Evolutionary conservation across 345 rosid species (phyloP).

Genomic region (Tarenaya hassleriana): DNA sequence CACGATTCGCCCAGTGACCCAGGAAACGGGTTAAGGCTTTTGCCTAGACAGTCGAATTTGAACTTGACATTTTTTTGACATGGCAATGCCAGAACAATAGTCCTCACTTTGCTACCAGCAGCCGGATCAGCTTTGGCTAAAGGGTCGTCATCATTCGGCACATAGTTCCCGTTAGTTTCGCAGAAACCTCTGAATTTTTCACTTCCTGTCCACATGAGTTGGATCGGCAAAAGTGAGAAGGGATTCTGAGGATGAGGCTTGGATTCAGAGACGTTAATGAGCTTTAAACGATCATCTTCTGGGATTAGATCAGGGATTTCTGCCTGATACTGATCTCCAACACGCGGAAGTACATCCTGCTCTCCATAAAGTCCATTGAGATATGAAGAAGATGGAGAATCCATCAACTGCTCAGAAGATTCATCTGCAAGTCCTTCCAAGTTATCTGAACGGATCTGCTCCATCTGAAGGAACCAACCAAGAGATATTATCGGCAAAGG

Average conservation of each 20-base stretch:
- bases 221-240: constrained; percentile 35
- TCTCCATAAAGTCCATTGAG: constrained; percentile 37
- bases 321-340: constrained; percentile 58
- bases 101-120: constrained; percentile 23
- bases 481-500: not conserved
- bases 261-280: constrained; percentile 21
- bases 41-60: constrained; percentile 28
- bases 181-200: constrained; percentile 34
- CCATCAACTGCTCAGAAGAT: constrained; percentile 24
- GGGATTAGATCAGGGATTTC: constrained; percentile 37
- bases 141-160: not conserved
- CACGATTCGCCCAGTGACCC: constrained; percentile 43
- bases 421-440: constrained; percentile 34
- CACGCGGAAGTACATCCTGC: constrained; percentile 39
- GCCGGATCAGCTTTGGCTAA: constrained; percentile 6
- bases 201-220: constrained; percentile 46
- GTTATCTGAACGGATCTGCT: constrained; percentile 25
- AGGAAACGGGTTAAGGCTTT: constrained; percentile 42
- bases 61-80: constrained; percentile 29
- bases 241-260: constrained; percentile 12
- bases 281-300: constrained; percentile 24
- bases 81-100: constrained; percentile 28
- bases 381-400: constrained; percentile 29
- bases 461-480: constrained; percentile 32
- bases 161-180: constrained; percentile 6